Evolutionary conservation across 2,329 filamentous ascomycete genomes (phyloP).

Genomic region (Aspergillus sp.): DNA sequence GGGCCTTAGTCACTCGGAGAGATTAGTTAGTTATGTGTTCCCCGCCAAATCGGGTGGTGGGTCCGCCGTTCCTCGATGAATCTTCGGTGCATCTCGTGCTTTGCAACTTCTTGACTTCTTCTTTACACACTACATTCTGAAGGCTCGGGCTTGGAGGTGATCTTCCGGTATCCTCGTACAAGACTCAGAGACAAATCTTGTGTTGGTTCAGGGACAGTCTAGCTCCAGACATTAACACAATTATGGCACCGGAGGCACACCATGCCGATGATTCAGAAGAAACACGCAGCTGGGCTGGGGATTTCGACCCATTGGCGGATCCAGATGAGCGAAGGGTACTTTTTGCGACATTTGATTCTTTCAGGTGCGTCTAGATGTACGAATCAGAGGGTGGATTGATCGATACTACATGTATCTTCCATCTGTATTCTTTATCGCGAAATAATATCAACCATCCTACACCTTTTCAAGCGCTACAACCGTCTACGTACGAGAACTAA

Average conservation of each 20-base stretch:
- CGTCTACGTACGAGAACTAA: constrained; percentile 1
- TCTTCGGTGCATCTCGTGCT: not conserved
- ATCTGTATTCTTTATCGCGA: not conserved
- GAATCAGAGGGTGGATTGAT: not conserved
- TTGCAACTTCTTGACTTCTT: not conserved
- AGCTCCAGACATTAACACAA: not conserved
- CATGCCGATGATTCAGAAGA: constrained; percentile 17
- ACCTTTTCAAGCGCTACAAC: too few species aligned
- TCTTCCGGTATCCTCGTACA: not conserved
- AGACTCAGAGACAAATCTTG: not conserved
- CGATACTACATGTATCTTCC: constrained; percentile 35
- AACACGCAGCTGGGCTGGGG: constrained; percentile 53
- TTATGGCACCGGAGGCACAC: constrained; percentile 12
- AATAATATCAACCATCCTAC: not conserved
- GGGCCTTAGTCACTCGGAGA: not conserved
- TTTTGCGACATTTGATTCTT: constrained; percentile 82
- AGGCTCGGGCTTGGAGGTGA: not conserved
- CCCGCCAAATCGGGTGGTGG: constrained; percentile 4
- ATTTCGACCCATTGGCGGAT: constrained; percentile 67
- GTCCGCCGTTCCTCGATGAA: not conserved
- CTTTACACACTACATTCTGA: not conserved
- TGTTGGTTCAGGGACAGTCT: not conserved
- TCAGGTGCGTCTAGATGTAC: constrained; percentile 61
- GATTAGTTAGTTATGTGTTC: not conserved
- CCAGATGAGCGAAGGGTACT: constrained; percentile 78